Evolutionary conservation across 345 rosid species (phyloP).

Genomic region (Sonneratia alba): DNA sequence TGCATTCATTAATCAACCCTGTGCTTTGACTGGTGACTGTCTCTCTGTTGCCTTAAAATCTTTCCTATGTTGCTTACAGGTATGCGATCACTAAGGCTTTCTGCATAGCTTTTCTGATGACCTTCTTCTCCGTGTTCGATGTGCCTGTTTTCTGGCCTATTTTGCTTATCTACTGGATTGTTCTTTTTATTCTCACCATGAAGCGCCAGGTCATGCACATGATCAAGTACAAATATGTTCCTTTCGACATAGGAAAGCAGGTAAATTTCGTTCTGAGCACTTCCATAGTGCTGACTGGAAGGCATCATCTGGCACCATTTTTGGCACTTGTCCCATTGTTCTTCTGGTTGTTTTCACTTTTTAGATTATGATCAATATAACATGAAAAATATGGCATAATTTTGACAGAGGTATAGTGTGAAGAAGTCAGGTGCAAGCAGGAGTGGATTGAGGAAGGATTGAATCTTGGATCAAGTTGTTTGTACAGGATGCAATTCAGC

Average conservation of each 20-base stretch:
- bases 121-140: conserved; percentile 59
- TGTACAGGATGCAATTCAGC: conserved; percentile 4
- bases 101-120: conserved; percentile 57
- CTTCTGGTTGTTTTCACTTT: background rate
- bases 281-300: background rate
- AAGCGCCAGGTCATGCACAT: conserved; percentile 62
- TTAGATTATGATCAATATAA: background rate
- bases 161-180: conserved; percentile 61
- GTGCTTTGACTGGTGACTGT: background rate
- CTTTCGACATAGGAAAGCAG: conserved; percentile 53
- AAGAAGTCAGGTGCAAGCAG: conserved; percentile 22
- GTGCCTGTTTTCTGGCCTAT: conserved; percentile 92
- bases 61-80: conserved; percentile 25
- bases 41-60: background rate
- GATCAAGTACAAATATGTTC: conserved; percentile 56
- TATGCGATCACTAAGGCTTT: conserved; percentile 65
- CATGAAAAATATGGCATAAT: background rate
- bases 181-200: conserved; percentile 63
- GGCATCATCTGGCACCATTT: background rate
- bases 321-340: background rate
- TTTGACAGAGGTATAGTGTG: conserved; percentile 13
- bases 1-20: background rate
- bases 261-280: conserved; percentile 12
- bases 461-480: conserved; percentile 12
- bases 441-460: conserved; percentile 25